A percentile compares a stretch with the other conserved stretches of the same genome.
Conservation (phyloP, 1,284 basidiomycete genomes). For the Phellinidium pouzarii region DNA sequence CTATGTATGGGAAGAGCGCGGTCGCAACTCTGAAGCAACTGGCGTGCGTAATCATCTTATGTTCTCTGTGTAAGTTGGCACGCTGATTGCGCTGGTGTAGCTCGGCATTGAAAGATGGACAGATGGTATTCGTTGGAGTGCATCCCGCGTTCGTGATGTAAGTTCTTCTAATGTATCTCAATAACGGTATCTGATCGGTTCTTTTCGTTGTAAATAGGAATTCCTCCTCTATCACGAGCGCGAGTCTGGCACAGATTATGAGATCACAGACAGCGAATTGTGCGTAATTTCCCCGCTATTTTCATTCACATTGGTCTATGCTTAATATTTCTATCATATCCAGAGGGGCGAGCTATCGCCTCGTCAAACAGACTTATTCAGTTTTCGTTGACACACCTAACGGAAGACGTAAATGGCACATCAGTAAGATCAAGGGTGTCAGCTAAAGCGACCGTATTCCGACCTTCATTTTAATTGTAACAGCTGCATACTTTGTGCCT, state of each 20-base stretch:
- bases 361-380: constrained; percentile 77
- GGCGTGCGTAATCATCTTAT: constrained; percentile 27
- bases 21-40: constrained; percentile 31
- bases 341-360: constrained; percentile 36
- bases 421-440: constrained; percentile 45
- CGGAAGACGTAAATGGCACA: constrained; percentile 70
- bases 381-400: constrained; percentile 56
- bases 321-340: not conserved
- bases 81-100: constrained; percentile 24
- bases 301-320: not conserved
- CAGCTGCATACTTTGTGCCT: constrained; percentile 68
- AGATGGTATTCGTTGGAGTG: constrained; percentile 56
- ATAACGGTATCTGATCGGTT: not conserved
- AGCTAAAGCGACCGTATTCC: not conserved
- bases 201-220: constrained; percentile 25
- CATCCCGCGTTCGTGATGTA: constrained; percentile 69
- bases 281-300: not conserved
- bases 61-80: not conserved
- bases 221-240: constrained; percentile 37
- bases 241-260: constrained; percentile 27
- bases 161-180: constrained; percentile 23
- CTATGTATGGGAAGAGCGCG: constrained; percentile 43
- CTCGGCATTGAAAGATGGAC: constrained; percentile 69
- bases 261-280: constrained; percentile 20
- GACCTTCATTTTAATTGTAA: constrained; percentile 1